Conservation (phyloP, 2,329 filamentous ascomycete species). For the Aspergillus flavus region DNA sequence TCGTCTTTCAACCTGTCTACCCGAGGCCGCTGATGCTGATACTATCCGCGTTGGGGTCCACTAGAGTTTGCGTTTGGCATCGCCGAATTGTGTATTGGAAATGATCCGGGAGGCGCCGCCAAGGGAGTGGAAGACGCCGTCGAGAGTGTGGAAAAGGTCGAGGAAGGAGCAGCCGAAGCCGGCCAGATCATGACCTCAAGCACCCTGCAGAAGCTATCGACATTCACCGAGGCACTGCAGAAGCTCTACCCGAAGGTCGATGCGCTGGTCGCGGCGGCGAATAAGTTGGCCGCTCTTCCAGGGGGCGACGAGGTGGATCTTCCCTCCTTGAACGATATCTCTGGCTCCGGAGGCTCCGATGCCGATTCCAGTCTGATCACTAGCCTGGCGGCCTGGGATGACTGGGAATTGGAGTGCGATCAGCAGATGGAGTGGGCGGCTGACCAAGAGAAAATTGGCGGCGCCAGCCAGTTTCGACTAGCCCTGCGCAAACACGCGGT, state of each 20-base stretch:
- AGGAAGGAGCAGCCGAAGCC: neutral
- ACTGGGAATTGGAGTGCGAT: conserved; percentile 1
- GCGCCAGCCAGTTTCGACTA: conserved; percentile 1
- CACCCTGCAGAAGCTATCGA: conserved; percentile 2
- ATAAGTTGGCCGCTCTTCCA: neutral
- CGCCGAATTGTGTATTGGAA: too few relatives aligned
- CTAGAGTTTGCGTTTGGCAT: too few relatives aligned
- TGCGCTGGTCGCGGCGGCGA: neutral
- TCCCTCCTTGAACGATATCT: neutral
- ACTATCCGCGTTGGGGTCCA: too few relatives aligned
- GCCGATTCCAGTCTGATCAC: conserved; percentile 4
- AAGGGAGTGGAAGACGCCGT: neutral
- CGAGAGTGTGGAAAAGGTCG: neutral
- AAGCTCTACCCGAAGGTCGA: neutral
- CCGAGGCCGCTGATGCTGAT: too few relatives aligned
- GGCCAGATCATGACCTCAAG: neutral
- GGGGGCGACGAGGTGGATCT: neutral
- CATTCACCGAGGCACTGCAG: neutral
- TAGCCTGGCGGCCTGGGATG: conserved; percentile 3
- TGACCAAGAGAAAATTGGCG: neutral
- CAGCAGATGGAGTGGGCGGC: neutral
- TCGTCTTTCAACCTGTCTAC: too few relatives aligned
- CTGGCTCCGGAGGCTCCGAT: neutral
- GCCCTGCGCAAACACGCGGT: conserved; percentile 8
- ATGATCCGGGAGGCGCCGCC: too few relatives aligned